Base-by-base conservation (phyloP, 2,329 filamentous ascomycete genomes). In the Monilinia fructigena region DNA sequence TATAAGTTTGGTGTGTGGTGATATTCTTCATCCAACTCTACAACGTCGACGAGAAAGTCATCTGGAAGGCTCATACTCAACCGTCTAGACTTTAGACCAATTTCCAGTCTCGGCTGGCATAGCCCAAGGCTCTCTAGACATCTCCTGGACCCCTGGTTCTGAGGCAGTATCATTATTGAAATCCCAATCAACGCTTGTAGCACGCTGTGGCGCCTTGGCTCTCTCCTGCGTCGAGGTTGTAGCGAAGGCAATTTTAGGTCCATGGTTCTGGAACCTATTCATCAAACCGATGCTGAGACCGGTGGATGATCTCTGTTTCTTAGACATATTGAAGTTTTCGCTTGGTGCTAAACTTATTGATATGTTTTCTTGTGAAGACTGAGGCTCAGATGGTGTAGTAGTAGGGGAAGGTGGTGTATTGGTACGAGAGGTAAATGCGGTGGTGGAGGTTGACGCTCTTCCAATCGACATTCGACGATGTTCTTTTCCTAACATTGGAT, bases 41-140 rank as follows among this genome's bases (percentile, higher is more conserved):
- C 88, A 12, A 87, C 83, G 68, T 92, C 88, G 40, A 93, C 88
- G 1, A 83, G 84, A 74, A 92, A 91, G 71, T 92, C 88, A 71
- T 92, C 89, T 1, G 89, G 89, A 35, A 92, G 80, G 72, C 85
- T 89, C 59, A 91, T 77, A 74, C 90, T 93, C 79, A 94, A 82
- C 61, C 90, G 87, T n/a, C 90, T 85, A 40, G 91, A 88, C 79
- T 93, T 94, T 76, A 91, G 83, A 12, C 91, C 91, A 23, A 88
- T 89, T 89, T 16, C 91, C 91, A 28, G 84, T 84, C 63, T 87
- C 86, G 1, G 91, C 89, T 1, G 86, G 82, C 42, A 89, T 81
- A 2, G 82, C 81, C 84, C 85, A 88, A 2, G 83, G 81, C 47
- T 83, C 77, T 77, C 80, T 63, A 72, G 74, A 47, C 70, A 75